These are phyloP conservation scores for Tephrocybe sp. DNA, from an alignment of 768 basidiomycete species.

Conservation along the genomic window DNA sequence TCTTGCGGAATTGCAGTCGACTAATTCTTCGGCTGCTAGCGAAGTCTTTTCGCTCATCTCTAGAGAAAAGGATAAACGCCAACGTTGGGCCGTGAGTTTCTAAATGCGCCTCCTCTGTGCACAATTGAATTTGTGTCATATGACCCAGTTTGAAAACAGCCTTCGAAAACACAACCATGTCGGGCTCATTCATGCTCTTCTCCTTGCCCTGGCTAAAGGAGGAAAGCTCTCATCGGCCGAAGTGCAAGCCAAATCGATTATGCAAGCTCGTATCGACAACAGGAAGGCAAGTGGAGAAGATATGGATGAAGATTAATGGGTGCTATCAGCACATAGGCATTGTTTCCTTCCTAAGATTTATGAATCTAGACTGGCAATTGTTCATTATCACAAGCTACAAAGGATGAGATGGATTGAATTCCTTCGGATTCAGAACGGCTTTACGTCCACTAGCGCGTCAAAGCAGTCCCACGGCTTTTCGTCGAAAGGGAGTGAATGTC, in stretches of 20 bases:
- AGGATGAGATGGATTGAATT: no score
- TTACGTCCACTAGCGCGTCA: no score
- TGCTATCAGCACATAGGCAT: background rate
- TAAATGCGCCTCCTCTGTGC: background rate
- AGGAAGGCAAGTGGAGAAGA: conserved; percentile 42
- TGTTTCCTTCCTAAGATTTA: no score
- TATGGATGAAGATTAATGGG: conserved; percentile 43
- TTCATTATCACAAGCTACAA: no score
- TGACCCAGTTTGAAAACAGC: conserved; percentile 79
- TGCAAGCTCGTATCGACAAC: conserved; percentile 46
- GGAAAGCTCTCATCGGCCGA: conserved; percentile 57
- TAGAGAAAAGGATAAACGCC: conserved; percentile 71
- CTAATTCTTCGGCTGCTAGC: conserved; percentile 41
- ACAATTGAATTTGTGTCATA: no score
- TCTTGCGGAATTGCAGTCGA: conserved; percentile 41
- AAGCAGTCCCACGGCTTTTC: no score
- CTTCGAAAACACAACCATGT: conserved; percentile 85
- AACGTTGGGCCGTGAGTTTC: conserved; percentile 75
- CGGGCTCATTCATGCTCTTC: conserved; percentile 71
- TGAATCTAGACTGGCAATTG: no score
- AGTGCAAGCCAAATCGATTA: conserved; percentile 39
- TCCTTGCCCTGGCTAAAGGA: conserved; percentile 70
- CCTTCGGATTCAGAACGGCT: no score
- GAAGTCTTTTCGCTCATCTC: conserved; percentile 56
- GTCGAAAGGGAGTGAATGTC: no score